These are phyloP conservation scores for Metschnikowia rubicola DNA, from an alignment of 805 yeast genomes.

Conservation along the genomic window DNA sequence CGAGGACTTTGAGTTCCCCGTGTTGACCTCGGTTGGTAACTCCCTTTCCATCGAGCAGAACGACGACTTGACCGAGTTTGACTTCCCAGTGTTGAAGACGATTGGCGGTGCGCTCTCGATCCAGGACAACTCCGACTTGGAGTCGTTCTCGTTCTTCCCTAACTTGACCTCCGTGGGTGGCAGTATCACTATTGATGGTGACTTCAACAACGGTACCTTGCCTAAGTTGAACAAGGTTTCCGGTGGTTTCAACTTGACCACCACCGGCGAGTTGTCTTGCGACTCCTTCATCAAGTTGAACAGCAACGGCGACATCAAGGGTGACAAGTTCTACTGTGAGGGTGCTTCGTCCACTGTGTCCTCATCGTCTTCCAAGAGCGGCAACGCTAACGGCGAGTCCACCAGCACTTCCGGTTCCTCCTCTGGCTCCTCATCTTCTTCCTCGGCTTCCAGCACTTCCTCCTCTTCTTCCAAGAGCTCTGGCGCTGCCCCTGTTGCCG, in stretches of 20 bases:
- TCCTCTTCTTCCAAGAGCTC: slow-evolving; percentile 21
- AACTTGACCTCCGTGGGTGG: slow-evolving; percentile 75
- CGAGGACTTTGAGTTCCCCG: slow-evolving; percentile 49
- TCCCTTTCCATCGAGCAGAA: slow-evolving; percentile 75
- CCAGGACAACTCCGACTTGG: slow-evolving; percentile 77
- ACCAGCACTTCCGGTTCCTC: slow-evolving; percentile 30
- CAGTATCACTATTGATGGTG: slow-evolving; percentile 79
- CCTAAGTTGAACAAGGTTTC: slow-evolving; percentile 70
- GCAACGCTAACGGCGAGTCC: slow-evolving; percentile 22
- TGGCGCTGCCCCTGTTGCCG: slow-evolving; percentile 25
- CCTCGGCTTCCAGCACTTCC: slow-evolving; percentile 18
- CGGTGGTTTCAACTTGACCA: slow-evolving; percentile 87
- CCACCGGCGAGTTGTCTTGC: slow-evolving; percentile 81
- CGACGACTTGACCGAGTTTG: slow-evolving; percentile 63
- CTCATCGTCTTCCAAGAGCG: slow-evolving; percentile 40
- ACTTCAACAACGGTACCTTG: slow-evolving; percentile 75
- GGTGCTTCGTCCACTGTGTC: slow-evolving; percentile 41
- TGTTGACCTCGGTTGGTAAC: slow-evolving; percentile 68
- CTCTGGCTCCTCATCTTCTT: slow-evolving; percentile 19
- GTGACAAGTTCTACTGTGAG: slow-evolving; percentile 76
- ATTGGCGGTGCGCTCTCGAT: slow-evolving; percentile 94
- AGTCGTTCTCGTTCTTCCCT: slow-evolving; percentile 68
- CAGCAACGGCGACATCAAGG: slow-evolving; percentile 80
- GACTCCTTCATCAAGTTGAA: slow-evolving; percentile 66
- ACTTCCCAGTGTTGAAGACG: slow-evolving; percentile 64